Evolutionary conservation across 108 stramenopile species (phyloP).

Genomic region (Seminavis robusta): DNA sequence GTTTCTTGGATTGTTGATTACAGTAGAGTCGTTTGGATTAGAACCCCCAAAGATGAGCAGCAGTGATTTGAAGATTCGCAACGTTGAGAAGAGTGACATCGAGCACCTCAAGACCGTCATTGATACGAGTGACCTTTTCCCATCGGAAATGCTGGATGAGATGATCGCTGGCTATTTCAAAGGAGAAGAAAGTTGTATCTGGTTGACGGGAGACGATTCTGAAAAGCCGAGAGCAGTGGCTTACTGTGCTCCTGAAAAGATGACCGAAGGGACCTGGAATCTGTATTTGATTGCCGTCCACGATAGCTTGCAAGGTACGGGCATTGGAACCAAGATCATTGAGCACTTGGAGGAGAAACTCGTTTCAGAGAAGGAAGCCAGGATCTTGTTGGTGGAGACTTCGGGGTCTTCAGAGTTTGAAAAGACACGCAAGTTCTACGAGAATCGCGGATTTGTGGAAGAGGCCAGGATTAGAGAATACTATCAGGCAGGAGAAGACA

Average conservation of each 20-base stretch:
- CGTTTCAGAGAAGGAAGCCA: neutral
- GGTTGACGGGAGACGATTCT: neutral
- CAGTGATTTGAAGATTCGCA: neutral
- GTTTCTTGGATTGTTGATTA: too few species aligned
- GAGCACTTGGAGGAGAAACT: neutral
- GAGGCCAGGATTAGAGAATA: constrained; percentile 1
- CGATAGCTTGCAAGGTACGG: neutral
- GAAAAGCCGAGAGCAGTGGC: neutral
- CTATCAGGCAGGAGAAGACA: neutral
- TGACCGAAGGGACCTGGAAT: constrained; percentile 1
- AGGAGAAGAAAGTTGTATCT: neutral
- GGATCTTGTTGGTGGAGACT: constrained; percentile 3
- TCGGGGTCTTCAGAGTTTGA: neutral
- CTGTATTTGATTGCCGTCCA: neutral
- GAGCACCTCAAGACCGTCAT: neutral
- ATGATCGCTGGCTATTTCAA: neutral
- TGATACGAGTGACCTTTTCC: neutral
- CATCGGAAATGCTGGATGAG: neutral
- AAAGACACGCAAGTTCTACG: neutral
- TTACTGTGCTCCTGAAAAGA: constrained; percentile 1
- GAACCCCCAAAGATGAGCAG: too few species aligned
- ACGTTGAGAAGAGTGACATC: neutral
- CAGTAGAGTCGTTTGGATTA: too few species aligned
- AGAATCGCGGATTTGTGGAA: neutral
- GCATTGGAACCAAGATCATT: neutral